phyloP scores from a whole-genome alignment of 2,329 filamentous ascomycete species.

The Ilyonectria robusta region DNA sequence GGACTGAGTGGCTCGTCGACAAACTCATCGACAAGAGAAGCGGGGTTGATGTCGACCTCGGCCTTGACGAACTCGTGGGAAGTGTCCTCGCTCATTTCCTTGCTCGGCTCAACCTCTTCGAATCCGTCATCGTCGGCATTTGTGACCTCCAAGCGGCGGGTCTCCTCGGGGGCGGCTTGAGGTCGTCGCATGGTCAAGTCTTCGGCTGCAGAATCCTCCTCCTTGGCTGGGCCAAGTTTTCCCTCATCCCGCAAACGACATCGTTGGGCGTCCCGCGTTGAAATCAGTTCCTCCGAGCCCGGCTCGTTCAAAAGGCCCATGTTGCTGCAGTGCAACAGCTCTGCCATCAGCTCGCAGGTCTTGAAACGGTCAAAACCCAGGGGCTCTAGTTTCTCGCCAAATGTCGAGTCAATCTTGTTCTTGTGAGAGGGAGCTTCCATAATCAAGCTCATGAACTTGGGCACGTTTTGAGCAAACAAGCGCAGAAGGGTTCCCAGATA shows the following conservation, averaged over 20 bases:
- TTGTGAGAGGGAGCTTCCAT: constrained; percentile 82
- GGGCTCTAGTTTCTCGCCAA: constrained; percentile 91
- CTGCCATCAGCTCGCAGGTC: constrained; percentile 98
- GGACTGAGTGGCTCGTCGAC: constrained; percentile 84
- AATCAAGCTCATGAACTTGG: constrained; percentile 93
- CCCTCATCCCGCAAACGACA: constrained; percentile 85
- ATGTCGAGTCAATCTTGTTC: constrained; percentile 85
- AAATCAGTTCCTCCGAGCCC: constrained; percentile 90
- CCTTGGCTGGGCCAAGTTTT: constrained; percentile 67
- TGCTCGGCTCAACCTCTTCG: constrained; percentile 83
- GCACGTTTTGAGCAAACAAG: constrained; percentile 90
- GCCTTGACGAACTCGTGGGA: constrained; percentile 78
- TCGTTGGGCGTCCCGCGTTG: constrained; percentile 83
- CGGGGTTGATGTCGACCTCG: constrained; percentile 63
- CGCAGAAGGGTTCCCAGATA: constrained; percentile 93
- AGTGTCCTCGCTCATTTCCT: constrained; percentile 80
- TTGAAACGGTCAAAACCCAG: constrained; percentile 98
- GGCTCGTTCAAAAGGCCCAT: constrained; percentile 96
- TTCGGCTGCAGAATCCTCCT: constrained; percentile 64
- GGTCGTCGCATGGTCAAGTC: constrained; percentile 72
- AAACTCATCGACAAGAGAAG: constrained; percentile 72
- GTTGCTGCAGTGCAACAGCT: constrained; percentile 97
- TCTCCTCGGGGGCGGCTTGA: constrained; percentile 68
- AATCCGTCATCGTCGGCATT: constrained; percentile 92
- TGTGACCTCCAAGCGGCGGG: constrained; percentile 81